Conservation (phyloP, 2,329 filamentous ascomycete species). For the Ampelomyces quisqualis region DNA sequence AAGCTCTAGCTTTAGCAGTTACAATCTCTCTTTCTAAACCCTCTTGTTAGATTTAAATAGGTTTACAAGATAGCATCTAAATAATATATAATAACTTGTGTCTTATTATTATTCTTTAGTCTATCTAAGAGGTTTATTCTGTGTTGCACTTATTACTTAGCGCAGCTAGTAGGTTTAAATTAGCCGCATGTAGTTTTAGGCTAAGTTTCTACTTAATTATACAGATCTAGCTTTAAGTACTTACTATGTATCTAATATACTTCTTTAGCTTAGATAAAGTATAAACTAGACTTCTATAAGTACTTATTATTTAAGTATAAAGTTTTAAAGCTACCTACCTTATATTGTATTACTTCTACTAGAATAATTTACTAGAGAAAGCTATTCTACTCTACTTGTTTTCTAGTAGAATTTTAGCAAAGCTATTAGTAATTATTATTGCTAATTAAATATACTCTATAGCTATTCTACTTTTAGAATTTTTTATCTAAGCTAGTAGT, state of each 20-base stretch:
- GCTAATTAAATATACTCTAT: too few species aligned
- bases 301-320: not conserved
- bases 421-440: too few species aligned
- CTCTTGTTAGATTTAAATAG: constrained; percentile 5
- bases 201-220: too few species aligned
- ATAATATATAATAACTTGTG: too few species aligned
- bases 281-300: not conserved
- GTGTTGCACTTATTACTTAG: not conserved
- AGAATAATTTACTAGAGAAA: too few species aligned
- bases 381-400: too few species aligned
- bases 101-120: not conserved
- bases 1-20: constrained; percentile 18
- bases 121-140: not conserved
- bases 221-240: not conserved
- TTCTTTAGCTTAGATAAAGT: not conserved
- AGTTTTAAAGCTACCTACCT: not conserved
- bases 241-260: not conserved
- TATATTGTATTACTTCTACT: not conserved
- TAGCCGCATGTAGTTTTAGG: not conserved
- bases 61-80: not conserved
- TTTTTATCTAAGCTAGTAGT: too few species aligned
- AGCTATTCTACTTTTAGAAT: too few species aligned
- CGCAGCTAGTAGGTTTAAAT: not conserved
- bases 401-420: too few species aligned
- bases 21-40: constrained; percentile 25